Conservation (phyloP, 345 rosid species). For the Acer yangbiense region DNA sequence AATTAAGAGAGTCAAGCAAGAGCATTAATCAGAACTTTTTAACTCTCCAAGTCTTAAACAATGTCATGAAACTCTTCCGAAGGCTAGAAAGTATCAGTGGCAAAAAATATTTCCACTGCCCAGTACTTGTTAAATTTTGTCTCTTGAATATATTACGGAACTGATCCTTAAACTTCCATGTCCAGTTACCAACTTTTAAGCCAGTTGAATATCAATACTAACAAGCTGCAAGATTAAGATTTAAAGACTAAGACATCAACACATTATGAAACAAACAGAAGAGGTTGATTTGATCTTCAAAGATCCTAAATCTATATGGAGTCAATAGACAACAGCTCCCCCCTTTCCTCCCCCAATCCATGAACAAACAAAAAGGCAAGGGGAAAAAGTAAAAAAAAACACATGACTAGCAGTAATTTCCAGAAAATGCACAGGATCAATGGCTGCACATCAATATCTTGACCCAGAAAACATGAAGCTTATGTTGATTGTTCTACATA, state of each 20-base stretch:
- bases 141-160: not conserved
- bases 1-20: not conserved
- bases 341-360: not conserved
- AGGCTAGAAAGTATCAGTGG: not conserved
- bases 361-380: not conserved
- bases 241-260: not conserved
- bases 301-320: not conserved
- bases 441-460: not conserved
- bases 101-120: not conserved
- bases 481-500: conserved; percentile 1
- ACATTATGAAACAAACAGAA: not conserved
- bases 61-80: not conserved
- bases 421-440: not conserved
- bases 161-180: not conserved
- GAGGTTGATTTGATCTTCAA: not conserved
- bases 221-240: not conserved
- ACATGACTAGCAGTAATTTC: not conserved
- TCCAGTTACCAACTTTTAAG: not conserved
- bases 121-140: not conserved
- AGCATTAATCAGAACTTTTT: not conserved
- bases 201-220: not conserved
- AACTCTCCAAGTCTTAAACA: not conserved
- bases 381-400: not conserved
- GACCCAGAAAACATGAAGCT: not conserved
- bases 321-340: not conserved